Evolutionary conservation across 371 early-diverging fungal genomes (phyloP), one percentile per base, ranked within the genome.

Genomic region (Sanchytrium tribonematis): DNA sequence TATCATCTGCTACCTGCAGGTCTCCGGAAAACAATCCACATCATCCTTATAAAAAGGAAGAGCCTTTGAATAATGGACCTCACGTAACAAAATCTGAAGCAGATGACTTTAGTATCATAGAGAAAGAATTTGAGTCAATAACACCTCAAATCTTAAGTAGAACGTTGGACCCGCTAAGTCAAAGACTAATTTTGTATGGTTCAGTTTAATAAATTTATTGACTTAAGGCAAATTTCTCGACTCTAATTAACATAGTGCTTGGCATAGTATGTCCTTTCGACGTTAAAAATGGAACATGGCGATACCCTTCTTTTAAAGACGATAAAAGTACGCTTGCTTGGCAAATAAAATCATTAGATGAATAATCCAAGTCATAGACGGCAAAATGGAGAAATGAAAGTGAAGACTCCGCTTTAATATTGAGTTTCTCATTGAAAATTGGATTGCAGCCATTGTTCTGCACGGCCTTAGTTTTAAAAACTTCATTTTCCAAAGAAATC

Each of bases 371-470:
- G 22, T 48, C 48, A 22, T 48, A 48, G 48, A 48, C 48, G 5
- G 48, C 48, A 48, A 48, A 48, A 48, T 48, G 5, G 5, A 48
- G 5, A 48, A 48, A 48, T 22, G 12, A 5, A 48, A 48, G 22
- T 48, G 48, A 5, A 12, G 12, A 5, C 22, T 48, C 12, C 5
- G 22, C 48, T 48, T 48, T 48, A 48, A 48, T 5, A 12, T 48
- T 48, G 22, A 48, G 5, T 48, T 48, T 48, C 48, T 48, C 48
- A 22, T 48, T 48, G 22, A 48, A 86, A n/a, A 74, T 69, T 1
- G 84, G 83, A 70, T 84, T 85, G 71, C 83, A 82, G 0, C 84
- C 82, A 69, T 78, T 79, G 66, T 79, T 75, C 29, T 16, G 70
- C 17, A 79, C 70, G 30, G 74, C 74, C 29, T 71, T 72, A 0